Percentiles rank a stretch among this genome's conserved stretches.
Evolutionary conservation across 2,329 filamentous ascomycete genomes (phyloP).

Genomic region (Akanthomyces dipterigenus): DNA sequence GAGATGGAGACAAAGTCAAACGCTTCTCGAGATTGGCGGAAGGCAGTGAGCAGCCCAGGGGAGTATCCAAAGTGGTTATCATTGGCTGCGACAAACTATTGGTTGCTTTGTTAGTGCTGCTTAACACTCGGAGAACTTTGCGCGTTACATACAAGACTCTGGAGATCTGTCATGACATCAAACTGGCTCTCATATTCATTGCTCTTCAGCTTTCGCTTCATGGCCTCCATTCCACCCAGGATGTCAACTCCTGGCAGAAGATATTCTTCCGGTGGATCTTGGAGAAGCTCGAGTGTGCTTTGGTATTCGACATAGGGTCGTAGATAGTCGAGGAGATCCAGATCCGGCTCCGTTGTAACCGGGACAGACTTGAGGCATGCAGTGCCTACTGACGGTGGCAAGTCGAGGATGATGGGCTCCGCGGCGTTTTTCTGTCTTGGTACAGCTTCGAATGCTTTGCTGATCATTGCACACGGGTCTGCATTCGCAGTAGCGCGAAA

Average conservation of each 20-base stretch:
- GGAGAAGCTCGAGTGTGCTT: constrained; percentile 15
- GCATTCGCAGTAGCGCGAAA: neutral
- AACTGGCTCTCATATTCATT: constrained; percentile 15
- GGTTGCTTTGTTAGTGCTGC: neutral
- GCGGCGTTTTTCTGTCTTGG: neutral
- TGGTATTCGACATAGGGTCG: constrained; percentile 15
- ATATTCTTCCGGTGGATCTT: constrained; percentile 15
- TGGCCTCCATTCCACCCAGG: constrained; percentile 13
- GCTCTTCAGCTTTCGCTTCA: constrained; percentile 14
- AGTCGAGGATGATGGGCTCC: neutral
- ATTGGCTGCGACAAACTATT: neutral
- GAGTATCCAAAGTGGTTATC: constrained; percentile 17
- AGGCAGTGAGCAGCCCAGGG: constrained; percentile 13
- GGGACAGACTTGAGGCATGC: constrained; percentile 14
- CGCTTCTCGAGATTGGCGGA: constrained; percentile 1
- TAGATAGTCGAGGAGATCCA: constrained; percentile 16
- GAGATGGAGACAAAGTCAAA: constrained; percentile 16
- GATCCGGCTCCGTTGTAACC: constrained; percentile 9
- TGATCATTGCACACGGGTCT: neutral
- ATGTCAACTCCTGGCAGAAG: constrained; percentile 17
- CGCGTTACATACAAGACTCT: constrained; percentile 5
- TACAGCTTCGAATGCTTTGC: constrained; percentile 1
- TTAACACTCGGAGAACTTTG: neutral
- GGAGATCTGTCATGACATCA: constrained; percentile 15
- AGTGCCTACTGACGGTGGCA: constrained; percentile 15